A percentile compares a stretch with the other conserved stretches of the same genome.
Evolutionary conservation across 2,329 filamentous ascomycete genomes (phyloP).

Genomic region (Fusarium sp.): DNA sequence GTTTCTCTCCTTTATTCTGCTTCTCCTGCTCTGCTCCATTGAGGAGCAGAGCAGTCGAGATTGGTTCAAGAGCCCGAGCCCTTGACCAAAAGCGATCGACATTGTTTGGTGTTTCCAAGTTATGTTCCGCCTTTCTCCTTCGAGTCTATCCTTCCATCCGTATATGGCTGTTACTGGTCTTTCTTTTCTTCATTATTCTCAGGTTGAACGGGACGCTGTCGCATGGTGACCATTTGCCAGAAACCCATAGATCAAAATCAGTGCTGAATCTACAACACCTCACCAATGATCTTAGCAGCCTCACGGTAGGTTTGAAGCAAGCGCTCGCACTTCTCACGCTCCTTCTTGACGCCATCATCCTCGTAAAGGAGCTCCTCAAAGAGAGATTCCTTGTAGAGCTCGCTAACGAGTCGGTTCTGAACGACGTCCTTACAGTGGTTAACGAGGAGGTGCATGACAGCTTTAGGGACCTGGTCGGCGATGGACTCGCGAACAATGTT

Average conservation of each 20-base stretch:
- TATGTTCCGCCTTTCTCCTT: conserved; percentile 26
- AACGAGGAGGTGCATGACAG: conserved; percentile 97
- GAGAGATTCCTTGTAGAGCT: conserved; percentile 90
- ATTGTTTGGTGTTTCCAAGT: conserved; percentile 26
- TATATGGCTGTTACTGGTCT: conserved; percentile 20
- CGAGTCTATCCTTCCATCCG: conserved; percentile 29
- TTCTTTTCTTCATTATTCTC: conserved; percentile 35
- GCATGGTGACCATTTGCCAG: conserved; percentile 10
- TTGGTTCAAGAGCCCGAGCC: conserved; percentile 22
- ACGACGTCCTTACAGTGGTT: conserved; percentile 99
- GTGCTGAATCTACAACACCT: conserved; percentile 74
- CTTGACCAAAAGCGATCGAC: conserved; percentile 21
- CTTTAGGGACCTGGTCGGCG: conserved; percentile 97
- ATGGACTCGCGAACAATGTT: conserved; percentile 99
- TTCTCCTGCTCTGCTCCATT: neutral
- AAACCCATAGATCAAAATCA: neutral
- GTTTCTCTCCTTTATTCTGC: conserved; percentile 11
- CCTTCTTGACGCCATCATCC: conserved; percentile 96
- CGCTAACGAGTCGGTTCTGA: conserved; percentile 94
- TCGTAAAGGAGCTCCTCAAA: conserved; percentile 97
- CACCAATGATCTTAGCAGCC: conserved; percentile 96
- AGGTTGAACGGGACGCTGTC: conserved; percentile 24
- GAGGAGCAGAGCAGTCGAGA: conserved; percentile 22
- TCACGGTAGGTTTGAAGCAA: conserved; percentile 95
- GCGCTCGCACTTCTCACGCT: conserved; percentile 98